Base-by-base conservation (phyloP, 2,329 filamentous ascomycete species). In the Ophiognomonia clavigignenti-juglandacearum region DNA sequence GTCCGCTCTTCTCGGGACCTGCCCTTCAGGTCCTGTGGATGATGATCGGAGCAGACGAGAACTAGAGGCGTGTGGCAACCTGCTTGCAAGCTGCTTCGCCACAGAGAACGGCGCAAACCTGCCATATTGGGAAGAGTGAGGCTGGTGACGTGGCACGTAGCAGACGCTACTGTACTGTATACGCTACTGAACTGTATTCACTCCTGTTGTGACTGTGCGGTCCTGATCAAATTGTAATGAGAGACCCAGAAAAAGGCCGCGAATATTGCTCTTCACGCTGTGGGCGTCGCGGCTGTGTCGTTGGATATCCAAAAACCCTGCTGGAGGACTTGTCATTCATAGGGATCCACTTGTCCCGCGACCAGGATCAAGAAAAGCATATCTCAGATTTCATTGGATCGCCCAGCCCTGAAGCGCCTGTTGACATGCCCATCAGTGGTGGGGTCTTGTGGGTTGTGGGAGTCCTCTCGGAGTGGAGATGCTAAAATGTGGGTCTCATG, bases 111-210 rank as follows among this genome's bases (percentile, higher is more conserved):
- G 43, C 31, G 41, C 35, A 39, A 54, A n/a, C n/a, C n/a, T n/a
- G n/a, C n/a, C n/a, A n/a, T n/a, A n/a, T n/a, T n/a, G n/a, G n/a
- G n/a, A n/a, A n/a, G n/a, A 43, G 53, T 66, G 65, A 68, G 67
- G 66, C 67, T 70, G 59, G 65, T 68, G 68, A 72, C 70, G 70
- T 72, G 69, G 68, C 70, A 68, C 49, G 39, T 22, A 5, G 32
- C 19, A 40, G 37, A 52, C 47, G 22, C 50, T 23, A 29, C 27
- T 36, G 16, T 13, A 32, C 23, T 20, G 24, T 20, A n/a, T n/a
- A n/a, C 26, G 29, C 38, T 36, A 40, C 16, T 24, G 7, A 31
- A 19, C 22, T 36, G 44, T 26, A n/a, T 22, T 37, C 18, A 22
- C n/a, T 36, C 18, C 23, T 3, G 20, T 23, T 37, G 8, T 20